Evolutionary conservation across 768 basidiomycete genomes (phyloP).

Genomic region (Russula sp.): DNA sequence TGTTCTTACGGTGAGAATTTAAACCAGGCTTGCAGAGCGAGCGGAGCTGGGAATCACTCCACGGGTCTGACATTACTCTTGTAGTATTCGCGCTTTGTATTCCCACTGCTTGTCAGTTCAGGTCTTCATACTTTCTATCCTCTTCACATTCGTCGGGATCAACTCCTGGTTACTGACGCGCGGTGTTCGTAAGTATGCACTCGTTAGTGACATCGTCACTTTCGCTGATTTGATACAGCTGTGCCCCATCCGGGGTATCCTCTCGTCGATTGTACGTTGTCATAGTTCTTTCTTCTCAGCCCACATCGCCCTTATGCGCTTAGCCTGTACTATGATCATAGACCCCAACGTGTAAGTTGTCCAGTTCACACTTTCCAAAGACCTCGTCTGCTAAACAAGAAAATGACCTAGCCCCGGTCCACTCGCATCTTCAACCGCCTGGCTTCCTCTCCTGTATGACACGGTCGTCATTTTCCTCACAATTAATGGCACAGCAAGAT

Average conservation of each 20-base stretch:
- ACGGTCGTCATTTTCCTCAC: constrained; percentile 32
- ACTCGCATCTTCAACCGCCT: constrained; percentile 33
- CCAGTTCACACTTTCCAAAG: neutral
- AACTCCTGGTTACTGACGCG: constrained; percentile 49
- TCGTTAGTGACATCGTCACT: neutral
- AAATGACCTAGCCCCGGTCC: constrained; percentile 18
- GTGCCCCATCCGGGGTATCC: neutral
- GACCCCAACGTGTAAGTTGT: constrained; percentile 23
- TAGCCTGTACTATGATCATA: constrained; percentile 39
- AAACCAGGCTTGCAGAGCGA: neutral
- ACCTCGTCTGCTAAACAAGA: neutral
- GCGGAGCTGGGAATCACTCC: neutral
- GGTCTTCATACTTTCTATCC: constrained; percentile 29
- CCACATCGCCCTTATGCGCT: neutral
- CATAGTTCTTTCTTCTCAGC: too few species aligned
- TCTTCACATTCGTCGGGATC: constrained; percentile 36
- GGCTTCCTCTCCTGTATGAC: constrained; percentile 37
- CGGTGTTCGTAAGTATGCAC: constrained; percentile 38
- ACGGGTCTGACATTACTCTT: neutral
- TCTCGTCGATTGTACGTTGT: constrained; percentile 6
- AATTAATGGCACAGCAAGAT: constrained; percentile 26
- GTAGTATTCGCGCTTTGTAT: constrained; percentile 30
- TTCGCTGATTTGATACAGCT: neutral
- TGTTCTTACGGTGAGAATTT: constrained; percentile 43
- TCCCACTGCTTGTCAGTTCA: constrained; percentile 23